Evolutionary conservation across 495 filamentous ascomycete genomes (phyloP), one percentile per base, ranked within the genome.

Genomic region (Penicillium subrubescens): DNA sequence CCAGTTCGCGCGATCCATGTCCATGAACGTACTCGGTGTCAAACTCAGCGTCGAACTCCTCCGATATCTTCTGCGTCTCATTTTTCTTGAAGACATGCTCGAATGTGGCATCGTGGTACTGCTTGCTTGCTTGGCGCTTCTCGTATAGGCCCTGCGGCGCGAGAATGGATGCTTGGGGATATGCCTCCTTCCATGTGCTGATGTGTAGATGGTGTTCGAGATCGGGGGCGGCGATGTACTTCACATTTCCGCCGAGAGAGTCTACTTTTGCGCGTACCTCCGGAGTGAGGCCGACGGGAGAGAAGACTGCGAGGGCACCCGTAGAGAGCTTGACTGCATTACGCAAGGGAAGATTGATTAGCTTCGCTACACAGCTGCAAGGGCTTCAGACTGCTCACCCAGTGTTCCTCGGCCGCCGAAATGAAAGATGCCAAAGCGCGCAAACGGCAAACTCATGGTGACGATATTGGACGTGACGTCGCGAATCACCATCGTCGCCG

Each of bases 171-270:
- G 95, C 93, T 23, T 83, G 66, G 0, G 93, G 93, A 74, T 84
- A 99, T 6, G 86, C 92, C 19, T 83, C 76, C 62, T 90, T 86
- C 96, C 95, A 99, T 14, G 90, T 78, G 1, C 89, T 88, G 19
- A 98, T 71, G 79, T 92, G 93, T 72, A 98, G 90, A 82, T 99
- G 94, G 77, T 98, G 95, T 77, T 97, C 90, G 21, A 93, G 85
- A 72, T 98, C 95, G 21, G 88, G 84, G 5, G 94, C 93, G 12
- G 93, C 84, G 63, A 98, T 87, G 82, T 98, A 97, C 53, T 82
- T 83, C 52, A 99, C 87, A 27, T 87, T 81, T 46, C 85, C 84
- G 59, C 92, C 92, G 25, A 93, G 77, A n/a, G 79, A 76, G 33
- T 81, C 68, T 43, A 97, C 79, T 46, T 86, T 90, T 56, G 84